Base-by-base conservation (phyloP, 139 green algal species). In the Zygnema circumcarinatum region DNA sequence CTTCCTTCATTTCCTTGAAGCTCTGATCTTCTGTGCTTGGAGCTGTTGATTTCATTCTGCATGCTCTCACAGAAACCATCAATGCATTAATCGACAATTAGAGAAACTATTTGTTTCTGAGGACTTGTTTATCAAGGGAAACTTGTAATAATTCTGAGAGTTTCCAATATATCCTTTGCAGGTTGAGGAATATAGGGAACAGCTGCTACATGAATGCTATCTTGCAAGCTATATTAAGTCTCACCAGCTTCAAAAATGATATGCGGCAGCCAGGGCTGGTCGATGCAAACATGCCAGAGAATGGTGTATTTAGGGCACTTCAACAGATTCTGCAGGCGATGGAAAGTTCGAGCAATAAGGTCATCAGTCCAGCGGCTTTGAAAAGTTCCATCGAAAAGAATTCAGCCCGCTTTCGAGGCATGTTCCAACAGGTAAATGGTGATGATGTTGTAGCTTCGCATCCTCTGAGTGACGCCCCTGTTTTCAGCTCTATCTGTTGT, bases 121-220 rank as follows among this genome's bases (percentile, higher is more conserved):
- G n/a, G n/a, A n/a, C n/a, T n/a, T n/a, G n/a, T n/a, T n/a, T n/a
- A n/a, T n/a, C n/a, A n/a, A n/a, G n/a, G n/a, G n/a, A n/a, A n/a
- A n/a, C n/a, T n/a, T n/a, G n/a, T n/a, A n/a, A n/a, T n/a, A n/a
- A n/a, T n/a, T n/a, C n/a, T n/a, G n/a, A n/a, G n/a, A n/a, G n/a
- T n/a, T n/a, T n/a, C n/a, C n/a, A n/a, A n/a, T n/a, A n/a, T n/a
- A n/a, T n/a, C n/a, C n/a, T n/a, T 62, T 62, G 16, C 33, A 82
- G 92, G 40, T 92, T 94, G 85, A 47, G 86, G 75, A 94, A 94
- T 73, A 83, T 93, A 2, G 92, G 92, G 73, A 94, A 94, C 72
- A 94, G 89, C 20, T 94, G 92, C 87, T 94, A 94, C 90, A 88
- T 94, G 39, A 94, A 94, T 74, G 84, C 89, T 35, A 84, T 94